These are phyloP conservation scores for Naematelia aurantialba DNA, from an alignment of 768 basidiomycete species.

Conservation along the genomic window DNA sequence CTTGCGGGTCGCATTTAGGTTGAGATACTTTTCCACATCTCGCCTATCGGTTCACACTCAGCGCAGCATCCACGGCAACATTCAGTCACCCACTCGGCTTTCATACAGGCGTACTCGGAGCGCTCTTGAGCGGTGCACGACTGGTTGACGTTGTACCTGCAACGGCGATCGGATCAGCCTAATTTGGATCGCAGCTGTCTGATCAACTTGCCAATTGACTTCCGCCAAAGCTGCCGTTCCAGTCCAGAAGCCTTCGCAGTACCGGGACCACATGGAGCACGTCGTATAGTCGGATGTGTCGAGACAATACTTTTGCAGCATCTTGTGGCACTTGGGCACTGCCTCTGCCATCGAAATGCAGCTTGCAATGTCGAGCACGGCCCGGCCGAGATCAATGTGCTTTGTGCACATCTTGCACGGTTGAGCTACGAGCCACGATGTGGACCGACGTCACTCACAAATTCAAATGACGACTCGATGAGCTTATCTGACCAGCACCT, in stretches of 20 bases:
- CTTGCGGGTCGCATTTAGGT: constrained; percentile 55
- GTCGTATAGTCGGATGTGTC: constrained; percentile 64
- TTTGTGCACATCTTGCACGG: constrained; percentile 35
- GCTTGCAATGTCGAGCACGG: constrained; percentile 32
- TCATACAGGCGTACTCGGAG: constrained; percentile 59
- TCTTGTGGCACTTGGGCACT: constrained; percentile 64
- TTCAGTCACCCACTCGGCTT: constrained; percentile 52
- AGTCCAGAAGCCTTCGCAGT: constrained; percentile 62
- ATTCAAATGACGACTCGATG: neutral
- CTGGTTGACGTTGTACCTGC: constrained; percentile 66
- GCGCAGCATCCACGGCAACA: constrained; percentile 50
- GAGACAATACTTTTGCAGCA: constrained; percentile 60
- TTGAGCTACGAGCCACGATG: neutral
- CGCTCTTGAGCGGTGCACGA: constrained; percentile 57
- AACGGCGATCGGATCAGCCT: constrained; percentile 37
- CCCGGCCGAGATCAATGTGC: constrained; percentile 33
- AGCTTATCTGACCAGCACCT: neutral
- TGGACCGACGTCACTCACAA: neutral
- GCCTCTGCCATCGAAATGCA: constrained; percentile 47
- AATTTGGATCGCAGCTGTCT: too few relatives aligned
- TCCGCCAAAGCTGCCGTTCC: constrained; percentile 49
- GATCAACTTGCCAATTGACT: constrained; percentile 49
- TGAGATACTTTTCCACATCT: constrained; percentile 60
- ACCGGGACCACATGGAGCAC: constrained; percentile 64
- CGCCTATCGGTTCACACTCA: constrained; percentile 1